phyloP scores from a whole-genome alignment of 2,329 filamentous ascomycete genomes.

The Colletotrichum navitas region DNA sequence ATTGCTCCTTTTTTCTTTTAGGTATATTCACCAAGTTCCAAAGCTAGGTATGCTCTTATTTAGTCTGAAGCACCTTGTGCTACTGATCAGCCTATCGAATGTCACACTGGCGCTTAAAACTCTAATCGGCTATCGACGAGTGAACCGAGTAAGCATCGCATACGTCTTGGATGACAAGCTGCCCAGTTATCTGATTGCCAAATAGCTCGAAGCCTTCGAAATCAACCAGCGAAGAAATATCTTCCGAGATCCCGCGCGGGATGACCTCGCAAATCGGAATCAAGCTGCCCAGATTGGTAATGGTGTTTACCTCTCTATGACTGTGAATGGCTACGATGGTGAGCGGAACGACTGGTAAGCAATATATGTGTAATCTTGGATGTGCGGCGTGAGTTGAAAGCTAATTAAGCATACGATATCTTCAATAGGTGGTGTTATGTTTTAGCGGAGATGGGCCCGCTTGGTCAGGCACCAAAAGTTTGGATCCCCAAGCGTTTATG shows the following conservation, averaged over 20 bases:
- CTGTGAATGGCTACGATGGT: neutral
- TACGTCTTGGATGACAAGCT: too few relatives aligned
- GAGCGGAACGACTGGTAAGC: neutral
- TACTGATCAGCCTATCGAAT: neutral
- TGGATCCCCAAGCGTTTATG: neutral
- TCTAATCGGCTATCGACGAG: neutral
- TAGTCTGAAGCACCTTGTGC: neutral
- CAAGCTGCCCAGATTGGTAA: neutral
- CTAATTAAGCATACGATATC: neutral
- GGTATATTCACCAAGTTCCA: too few relatives aligned
- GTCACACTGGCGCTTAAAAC: neutral
- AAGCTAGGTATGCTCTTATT: neutral
- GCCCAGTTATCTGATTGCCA: too few relatives aligned
- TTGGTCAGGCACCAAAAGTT: neutral
- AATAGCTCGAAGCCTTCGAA: neutral
- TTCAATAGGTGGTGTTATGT: neutral
- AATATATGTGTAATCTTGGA: neutral
- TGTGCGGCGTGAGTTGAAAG: neutral
- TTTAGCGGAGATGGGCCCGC: neutral
- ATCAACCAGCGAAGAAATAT: neutral
- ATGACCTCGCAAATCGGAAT: fast-evolving
- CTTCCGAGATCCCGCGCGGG: neutral
- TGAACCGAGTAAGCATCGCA: neutral
- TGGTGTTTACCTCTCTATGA: neutral
- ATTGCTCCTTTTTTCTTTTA: too few relatives aligned